Percentiles rank a stretch among this genome's conserved stretches.
phyloP scores from a whole-genome alignment of 1,139 yeast genomes.

The Pichia inconspicua region DNA sequence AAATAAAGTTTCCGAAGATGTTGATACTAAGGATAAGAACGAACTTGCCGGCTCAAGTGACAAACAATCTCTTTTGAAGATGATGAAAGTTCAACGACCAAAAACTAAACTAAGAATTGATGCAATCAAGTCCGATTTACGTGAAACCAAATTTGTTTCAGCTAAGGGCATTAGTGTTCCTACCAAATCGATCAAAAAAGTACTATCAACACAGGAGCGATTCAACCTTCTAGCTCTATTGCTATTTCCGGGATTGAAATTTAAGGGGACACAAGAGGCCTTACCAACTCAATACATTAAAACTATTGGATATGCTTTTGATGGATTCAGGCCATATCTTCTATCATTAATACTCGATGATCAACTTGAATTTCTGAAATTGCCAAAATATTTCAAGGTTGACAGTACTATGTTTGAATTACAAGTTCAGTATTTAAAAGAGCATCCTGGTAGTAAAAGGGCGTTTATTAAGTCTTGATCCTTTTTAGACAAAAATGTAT shows the following conservation, averaged over 20 bases:
- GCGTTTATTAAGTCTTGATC: neutral
- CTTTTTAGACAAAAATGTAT: neutral
- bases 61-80: neutral
- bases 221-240: slow-evolving; percentile 13
- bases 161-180: slow-evolving; percentile 15
- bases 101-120: neutral
- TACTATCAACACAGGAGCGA: slow-evolving; percentile 15
- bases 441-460: neutral
- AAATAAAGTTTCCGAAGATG: neutral
- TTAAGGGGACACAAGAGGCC: slow-evolving; percentile 3
- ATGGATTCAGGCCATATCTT: slow-evolving; percentile 19
- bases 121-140: slow-evolving; percentile 4
- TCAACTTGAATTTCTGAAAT: slow-evolving; percentile 16
- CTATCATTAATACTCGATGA: slow-evolving; percentile 15
- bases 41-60: neutral
- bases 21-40: neutral
- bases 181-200: slow-evolving; percentile 7
- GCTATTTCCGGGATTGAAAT: slow-evolving; percentile 15
- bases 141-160: slow-evolving; percentile 9
- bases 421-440: slow-evolving; percentile 13
- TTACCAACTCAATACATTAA: slow-evolving; percentile 3
- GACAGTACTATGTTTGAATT: slow-evolving; percentile 20
- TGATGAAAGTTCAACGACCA: neutral
- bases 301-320: slow-evolving; percentile 12
- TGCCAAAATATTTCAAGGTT: slow-evolving; percentile 19